Conservation (phyloP, 2,329 filamentous ascomycete genomes). For the Cladosporium sphaerospermum region DNA sequence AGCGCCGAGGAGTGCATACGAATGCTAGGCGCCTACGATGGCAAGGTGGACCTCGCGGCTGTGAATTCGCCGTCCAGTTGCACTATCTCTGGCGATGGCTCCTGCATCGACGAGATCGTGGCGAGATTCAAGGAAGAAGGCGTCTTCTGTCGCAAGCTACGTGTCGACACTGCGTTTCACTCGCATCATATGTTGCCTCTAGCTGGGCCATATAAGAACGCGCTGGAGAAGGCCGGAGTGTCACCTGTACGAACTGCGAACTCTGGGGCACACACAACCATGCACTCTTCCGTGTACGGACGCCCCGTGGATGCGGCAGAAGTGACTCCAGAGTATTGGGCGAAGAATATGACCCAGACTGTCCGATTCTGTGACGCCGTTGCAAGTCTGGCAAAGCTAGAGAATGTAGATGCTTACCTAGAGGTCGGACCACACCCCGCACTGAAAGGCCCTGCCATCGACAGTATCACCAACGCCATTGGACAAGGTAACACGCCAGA, state of each 20-base stretch:
- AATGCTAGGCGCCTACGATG: constrained; percentile 1
- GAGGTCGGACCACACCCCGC: constrained; percentile 44
- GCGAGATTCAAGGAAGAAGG: constrained; percentile 27
- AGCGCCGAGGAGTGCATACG: constrained; percentile 1
- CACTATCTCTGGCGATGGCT: constrained; percentile 41
- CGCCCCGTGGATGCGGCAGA: background rate
- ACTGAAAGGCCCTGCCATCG: constrained; percentile 36
- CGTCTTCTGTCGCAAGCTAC: constrained; percentile 35
- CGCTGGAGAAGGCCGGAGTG: background rate
- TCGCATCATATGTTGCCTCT: constrained; percentile 31
- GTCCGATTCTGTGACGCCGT: constrained; percentile 41
- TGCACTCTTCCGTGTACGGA: background rate
- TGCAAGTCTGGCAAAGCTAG: constrained; percentile 18
- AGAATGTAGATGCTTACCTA: constrained; percentile 33
- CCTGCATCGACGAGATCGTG: constrained; percentile 30
- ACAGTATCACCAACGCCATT: constrained; percentile 28
- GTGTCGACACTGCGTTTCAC: constrained; percentile 42
- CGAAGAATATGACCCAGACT: constrained; percentile 39
- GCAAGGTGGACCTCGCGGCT: constrained; percentile 18
- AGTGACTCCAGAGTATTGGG: constrained; percentile 35
- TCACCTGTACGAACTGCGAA: no score
- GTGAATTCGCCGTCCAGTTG: constrained; percentile 38
- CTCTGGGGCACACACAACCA: background rate
- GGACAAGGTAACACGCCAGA: background rate
- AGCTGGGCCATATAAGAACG: background rate